These are phyloP conservation scores for Rhizophagus clarus DNA, from an alignment of 192 early-diverging fungal genomes.

Conservation along the genomic window DNA sequence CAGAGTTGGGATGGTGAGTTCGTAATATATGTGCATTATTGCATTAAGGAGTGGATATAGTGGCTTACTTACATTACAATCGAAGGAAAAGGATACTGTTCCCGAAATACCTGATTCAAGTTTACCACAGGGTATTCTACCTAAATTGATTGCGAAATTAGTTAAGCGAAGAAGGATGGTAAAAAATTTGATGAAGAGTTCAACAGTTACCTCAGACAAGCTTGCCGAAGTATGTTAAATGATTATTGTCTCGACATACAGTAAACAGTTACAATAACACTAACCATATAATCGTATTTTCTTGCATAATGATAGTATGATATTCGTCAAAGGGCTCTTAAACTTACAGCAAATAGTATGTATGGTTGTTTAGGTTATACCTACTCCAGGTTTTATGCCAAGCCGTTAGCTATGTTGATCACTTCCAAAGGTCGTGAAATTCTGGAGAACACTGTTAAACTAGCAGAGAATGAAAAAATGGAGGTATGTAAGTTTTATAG, in stretches of 20 bases:
- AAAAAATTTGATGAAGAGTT: slow-evolving; percentile 85
- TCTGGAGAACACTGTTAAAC: slow-evolving; percentile 86
- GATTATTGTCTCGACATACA: neutral
- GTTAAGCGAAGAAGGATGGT: slow-evolving; percentile 90
- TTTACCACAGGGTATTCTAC: slow-evolving; percentile 77
- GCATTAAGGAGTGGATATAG: neutral
- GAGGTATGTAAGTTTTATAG: slow-evolving; percentile 54
- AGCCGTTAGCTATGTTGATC: slow-evolving; percentile 96
- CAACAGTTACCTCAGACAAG: slow-evolving; percentile 56
- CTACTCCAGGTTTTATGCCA: slow-evolving; percentile 93
- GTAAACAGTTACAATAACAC: neutral
- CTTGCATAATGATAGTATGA: slow-evolving; percentile 62
- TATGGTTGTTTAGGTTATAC: slow-evolving; percentile 97
- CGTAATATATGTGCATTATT: neutral
- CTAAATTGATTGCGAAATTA: slow-evolving; percentile 81
- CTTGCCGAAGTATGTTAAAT: slow-evolving; percentile 45
- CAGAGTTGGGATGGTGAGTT: slow-evolving; percentile 38
- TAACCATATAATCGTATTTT: neutral
- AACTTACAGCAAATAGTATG: slow-evolving; percentile 98
- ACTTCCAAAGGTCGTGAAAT: slow-evolving; percentile 95
- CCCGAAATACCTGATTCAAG: slow-evolving; percentile 79
- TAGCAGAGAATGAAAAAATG: slow-evolving; percentile 76
- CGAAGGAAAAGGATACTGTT: slow-evolving; percentile 50
- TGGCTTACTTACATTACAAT: neutral
- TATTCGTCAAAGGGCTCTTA: slow-evolving; percentile 92